Evolutionary conservation across 148 eudicot genomes (phyloP).

Genomic region (Suaeda aralocaspica): DNA sequence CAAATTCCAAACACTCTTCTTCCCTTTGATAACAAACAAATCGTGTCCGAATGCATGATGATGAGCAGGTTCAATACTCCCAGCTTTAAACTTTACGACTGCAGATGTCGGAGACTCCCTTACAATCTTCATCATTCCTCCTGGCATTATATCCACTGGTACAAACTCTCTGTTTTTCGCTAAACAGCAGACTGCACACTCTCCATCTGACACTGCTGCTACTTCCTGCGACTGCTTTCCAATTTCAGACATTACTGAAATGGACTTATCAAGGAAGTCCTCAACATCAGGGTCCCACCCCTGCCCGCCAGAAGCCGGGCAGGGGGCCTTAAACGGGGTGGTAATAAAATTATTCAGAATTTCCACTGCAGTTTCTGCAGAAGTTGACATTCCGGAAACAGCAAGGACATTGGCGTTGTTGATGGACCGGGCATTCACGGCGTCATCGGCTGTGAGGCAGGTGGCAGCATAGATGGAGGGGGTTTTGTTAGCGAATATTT

Average conservation of each 20-base stretch:
- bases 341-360: slow-evolving; percentile 57
- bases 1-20: slow-evolving; percentile 85
- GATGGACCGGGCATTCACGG: slow-evolving; percentile 64
- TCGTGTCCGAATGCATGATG: slow-evolving; percentile 86
- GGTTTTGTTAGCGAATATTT: slow-evolving; percentile 77
- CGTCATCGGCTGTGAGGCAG: slow-evolving; percentile 56
- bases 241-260: slow-evolving; percentile 57
- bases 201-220: neutral
- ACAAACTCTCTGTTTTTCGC: slow-evolving; percentile 48
- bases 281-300: slow-evolving; percentile 61
- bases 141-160: slow-evolving; percentile 69
- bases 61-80: slow-evolving; percentile 89
- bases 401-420: slow-evolving; percentile 83
- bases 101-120: slow-evolving; percentile 87
- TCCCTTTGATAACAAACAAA: slow-evolving; percentile 71
- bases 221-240: slow-evolving; percentile 16
- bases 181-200: slow-evolving; percentile 57
- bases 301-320: slow-evolving; percentile 59
- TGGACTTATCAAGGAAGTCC: slow-evolving; percentile 50
- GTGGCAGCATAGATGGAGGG: slow-evolving; percentile 76
- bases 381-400: slow-evolving; percentile 58
- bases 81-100: slow-evolving; percentile 60
- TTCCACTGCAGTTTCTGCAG: slow-evolving; percentile 47
- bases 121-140: slow-evolving; percentile 75
- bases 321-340: slow-evolving; percentile 71